phyloP scores from a whole-genome alignment of 2,329 filamentous ascomycete species.

The Fusarium albosuccineum region DNA sequence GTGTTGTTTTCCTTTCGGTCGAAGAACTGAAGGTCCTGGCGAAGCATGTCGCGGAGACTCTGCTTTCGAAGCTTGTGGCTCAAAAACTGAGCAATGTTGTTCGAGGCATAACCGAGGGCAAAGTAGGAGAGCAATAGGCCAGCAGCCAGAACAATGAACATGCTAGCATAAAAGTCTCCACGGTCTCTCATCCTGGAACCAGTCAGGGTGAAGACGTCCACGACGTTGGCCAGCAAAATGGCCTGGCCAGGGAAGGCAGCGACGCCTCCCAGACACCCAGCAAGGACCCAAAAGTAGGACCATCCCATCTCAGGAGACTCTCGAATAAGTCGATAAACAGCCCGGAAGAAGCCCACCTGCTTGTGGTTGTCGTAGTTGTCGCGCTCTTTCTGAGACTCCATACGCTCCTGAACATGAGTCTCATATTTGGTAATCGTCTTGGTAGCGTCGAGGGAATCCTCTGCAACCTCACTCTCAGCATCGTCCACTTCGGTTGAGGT shows the following conservation, averaged over 20 bases:
- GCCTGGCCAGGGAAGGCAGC: slow-evolving; percentile 59
- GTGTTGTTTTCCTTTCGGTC: slow-evolving; percentile 57
- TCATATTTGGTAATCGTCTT: slow-evolving; percentile 51
- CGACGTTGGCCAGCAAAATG: slow-evolving; percentile 56
- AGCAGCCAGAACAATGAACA: slow-evolving; percentile 66
- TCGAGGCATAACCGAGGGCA: slow-evolving; percentile 52
- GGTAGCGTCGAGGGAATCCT: slow-evolving; percentile 35
- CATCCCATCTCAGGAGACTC: slow-evolving; percentile 54
- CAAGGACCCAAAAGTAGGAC: slow-evolving; percentile 52
- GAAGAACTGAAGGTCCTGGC: slow-evolving; percentile 59
- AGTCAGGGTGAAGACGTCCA: slow-evolving; percentile 56
- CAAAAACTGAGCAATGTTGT: slow-evolving; percentile 47
- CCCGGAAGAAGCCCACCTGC: slow-evolving; percentile 47
- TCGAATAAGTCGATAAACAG: slow-evolving; percentile 52
- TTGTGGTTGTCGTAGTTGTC: slow-evolving; percentile 54
- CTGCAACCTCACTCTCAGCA: slow-evolving; percentile 25
- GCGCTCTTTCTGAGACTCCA: slow-evolving; percentile 53
- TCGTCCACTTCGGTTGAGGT: slow-evolving; percentile 45
- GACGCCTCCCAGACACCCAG: slow-evolving; percentile 49
- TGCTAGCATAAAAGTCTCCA: slow-evolving; percentile 67
- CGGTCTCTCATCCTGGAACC: slow-evolving; percentile 49
- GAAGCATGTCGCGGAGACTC: slow-evolving; percentile 50
- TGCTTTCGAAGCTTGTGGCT: slow-evolving; percentile 45
- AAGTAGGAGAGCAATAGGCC: slow-evolving; percentile 61
- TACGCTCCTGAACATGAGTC: slow-evolving; percentile 46